Evolutionary conservation across 164 flowering plant species (phyloP).

Genomic region (Stephania cephalantha): DNA sequence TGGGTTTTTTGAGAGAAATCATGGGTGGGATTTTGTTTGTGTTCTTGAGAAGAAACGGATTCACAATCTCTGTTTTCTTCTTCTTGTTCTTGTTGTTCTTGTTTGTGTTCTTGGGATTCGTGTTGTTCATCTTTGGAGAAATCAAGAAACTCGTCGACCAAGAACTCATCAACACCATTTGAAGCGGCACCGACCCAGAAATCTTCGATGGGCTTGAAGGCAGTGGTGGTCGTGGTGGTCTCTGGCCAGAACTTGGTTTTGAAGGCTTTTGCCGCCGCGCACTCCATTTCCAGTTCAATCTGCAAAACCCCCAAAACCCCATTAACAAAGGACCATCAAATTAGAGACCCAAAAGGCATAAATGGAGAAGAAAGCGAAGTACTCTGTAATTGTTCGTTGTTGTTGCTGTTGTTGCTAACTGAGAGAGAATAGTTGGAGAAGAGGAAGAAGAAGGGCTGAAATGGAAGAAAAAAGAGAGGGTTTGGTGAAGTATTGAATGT

Average conservation of each 20-base stretch:
- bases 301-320: not conserved
- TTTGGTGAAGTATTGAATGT: conserved; percentile 38
- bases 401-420: not conserved
- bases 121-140: conserved; percentile 38
- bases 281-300: conserved; percentile 29
- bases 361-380: not conserved
- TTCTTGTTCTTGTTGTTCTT: conserved; percentile 12
- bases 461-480: conserved; percentile 8
- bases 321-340: not conserved
- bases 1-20: not conserved
- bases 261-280: conserved; percentile 45
- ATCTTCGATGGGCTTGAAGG: conserved; percentile 30
- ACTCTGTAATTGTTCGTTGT: not conserved
- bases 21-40: not conserved
- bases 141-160: conserved; percentile 63
- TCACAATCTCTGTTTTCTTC: conserved; percentile 15
- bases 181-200: not conserved
- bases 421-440: not conserved
- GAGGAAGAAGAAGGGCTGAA: conserved; percentile 11
- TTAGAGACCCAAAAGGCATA: not conserved
- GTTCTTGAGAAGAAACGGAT: conserved; percentile 30
- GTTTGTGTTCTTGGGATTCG: not conserved
- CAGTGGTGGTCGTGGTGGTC: conserved; percentile 15
- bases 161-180: conserved; percentile 43
- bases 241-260: conserved; percentile 41